Base-by-base conservation (phyloP, 2,329 filamentous ascomycete species). In the Xylaria sp. region DNA sequence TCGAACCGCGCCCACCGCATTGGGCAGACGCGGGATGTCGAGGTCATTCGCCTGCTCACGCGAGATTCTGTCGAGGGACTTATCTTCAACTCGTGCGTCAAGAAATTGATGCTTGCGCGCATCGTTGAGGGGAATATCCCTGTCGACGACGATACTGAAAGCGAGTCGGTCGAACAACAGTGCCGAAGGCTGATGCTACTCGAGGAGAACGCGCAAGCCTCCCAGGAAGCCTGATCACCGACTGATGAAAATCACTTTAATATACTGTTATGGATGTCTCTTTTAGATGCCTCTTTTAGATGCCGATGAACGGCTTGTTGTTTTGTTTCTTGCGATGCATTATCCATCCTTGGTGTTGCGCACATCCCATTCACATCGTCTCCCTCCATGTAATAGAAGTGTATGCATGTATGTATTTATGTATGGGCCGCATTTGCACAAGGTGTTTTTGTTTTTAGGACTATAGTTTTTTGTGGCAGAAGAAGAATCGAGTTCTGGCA, bases 1-100 rank as follows among this genome's bases (percentile, higher is more conserved):
- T 95, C 98, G 81, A 98, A 99, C 76, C 89, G 95, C 17, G 95
- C 95, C 0, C 95, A 99, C 78, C 90, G 95, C 14, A 92, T 99
- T 8, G 95, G 95, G 0, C 95, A 99, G 80, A 94, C 87, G 31
- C 84, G 92, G 15, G 90, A 94, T 37, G 95, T 99, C 1, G 94
- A 99, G 74, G 91, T 99, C 42, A 88, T 97, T 42, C 84, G 93
- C 31, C 83, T 99, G 1, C 90, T 99, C 57, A 91, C 91, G 0
- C 85, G 84, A 60, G 86, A 84, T 60, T 96, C 94, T 0, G 92
- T 99, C 28, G 95, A 99, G 77, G 94, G 97, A 78, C 89, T 97
- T 63, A 96, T 99, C 55, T 91, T 94, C 77, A 90, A 91, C 47
- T 87, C 97, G 0, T 96, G 95, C 40, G 87, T 94, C 78, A 96